A percentile compares a stretch with the other conserved stretches of the same genome.
Evolutionary conservation across 345 rosid species (phyloP).

Genomic region (Euphorbia tirucalli): DNA sequence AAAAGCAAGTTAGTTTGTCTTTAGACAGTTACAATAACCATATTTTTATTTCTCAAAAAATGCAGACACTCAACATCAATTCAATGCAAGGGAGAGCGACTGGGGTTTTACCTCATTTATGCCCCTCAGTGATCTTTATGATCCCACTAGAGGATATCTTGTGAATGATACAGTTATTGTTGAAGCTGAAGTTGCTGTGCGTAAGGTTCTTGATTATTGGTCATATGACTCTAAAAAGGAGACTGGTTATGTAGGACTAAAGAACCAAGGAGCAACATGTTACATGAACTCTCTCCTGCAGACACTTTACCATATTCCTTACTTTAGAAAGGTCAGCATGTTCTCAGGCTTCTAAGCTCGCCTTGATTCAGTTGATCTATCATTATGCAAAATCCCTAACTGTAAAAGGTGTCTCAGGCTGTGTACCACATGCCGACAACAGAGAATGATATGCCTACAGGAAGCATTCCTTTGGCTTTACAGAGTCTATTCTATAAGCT

Average conservation of each 20-base stretch:
- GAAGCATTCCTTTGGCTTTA: slow-evolving; percentile 92
- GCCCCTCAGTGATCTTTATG: slow-evolving; percentile 91
- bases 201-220: slow-evolving; percentile 79
- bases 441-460: slow-evolving; percentile 85
- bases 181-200: slow-evolving; percentile 92
- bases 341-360: not conserved
- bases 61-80: slow-evolving; percentile 90
- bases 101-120: slow-evolving; percentile 96
- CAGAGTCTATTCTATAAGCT: slow-evolving; percentile 98
- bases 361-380: slow-evolving; percentile 6
- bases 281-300: slow-evolving; percentile 97
- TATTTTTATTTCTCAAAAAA: not conserved
- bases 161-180: slow-evolving; percentile 69
- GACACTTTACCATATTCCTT: slow-evolving; percentile 87
- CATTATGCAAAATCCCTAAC: not conserved
- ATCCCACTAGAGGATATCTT: slow-evolving; percentile 78
- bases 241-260: slow-evolving; percentile 95
- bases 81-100: slow-evolving; percentile 88
- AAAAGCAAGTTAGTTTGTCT: not conserved
- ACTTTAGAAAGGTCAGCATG: slow-evolving; percentile 81
- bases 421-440: slow-evolving; percentile 99
- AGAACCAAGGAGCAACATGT: slow-evolving; percentile 99
- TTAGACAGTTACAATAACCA: not conserved
- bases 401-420: slow-evolving; percentile 50
- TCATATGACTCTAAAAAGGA: slow-evolving; percentile 90